phyloP scores from a whole-genome alignment of 2,329 filamentous ascomycete species.

The Arthrobotrys entomopaga region DNA sequence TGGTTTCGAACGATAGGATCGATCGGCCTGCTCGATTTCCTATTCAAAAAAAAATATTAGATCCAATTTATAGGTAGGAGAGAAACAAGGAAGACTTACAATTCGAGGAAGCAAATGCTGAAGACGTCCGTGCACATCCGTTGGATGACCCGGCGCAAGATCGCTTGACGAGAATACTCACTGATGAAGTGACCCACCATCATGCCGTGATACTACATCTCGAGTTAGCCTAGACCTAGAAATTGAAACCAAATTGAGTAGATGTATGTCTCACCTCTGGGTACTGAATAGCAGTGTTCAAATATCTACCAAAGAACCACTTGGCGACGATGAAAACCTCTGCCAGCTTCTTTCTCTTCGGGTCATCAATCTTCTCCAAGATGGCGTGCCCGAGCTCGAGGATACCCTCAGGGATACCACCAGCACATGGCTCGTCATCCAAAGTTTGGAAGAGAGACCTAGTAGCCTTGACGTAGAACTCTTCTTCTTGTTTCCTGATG shows the following conservation, averaged over 20 bases:
- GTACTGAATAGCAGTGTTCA: constrained; percentile 83
- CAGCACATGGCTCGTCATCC: constrained; percentile 78
- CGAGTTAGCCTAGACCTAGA: constrained; percentile 53
- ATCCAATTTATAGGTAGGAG: background rate
- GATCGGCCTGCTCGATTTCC: constrained; percentile 59
- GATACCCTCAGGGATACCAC: constrained; percentile 85
- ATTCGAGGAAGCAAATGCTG: constrained; percentile 58
- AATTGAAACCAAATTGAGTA: constrained; percentile 15
- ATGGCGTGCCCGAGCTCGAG: constrained; percentile 87
- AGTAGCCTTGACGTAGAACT: constrained; percentile 87
- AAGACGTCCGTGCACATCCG: constrained; percentile 59
- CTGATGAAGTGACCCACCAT: constrained; percentile 92
- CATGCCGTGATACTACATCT: constrained; percentile 68
- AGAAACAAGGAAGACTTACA: constrained; percentile 47
- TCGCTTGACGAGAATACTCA: constrained; percentile 86
- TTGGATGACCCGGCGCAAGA: constrained; percentile 66
- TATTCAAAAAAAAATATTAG: constrained; percentile 26
- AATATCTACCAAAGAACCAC: constrained; percentile 90
- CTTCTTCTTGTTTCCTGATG: constrained; percentile 73
- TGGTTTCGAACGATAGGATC: constrained; percentile 58
- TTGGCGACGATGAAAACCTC: constrained; percentile 77
- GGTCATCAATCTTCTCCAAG: constrained; percentile 76
- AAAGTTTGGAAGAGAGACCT: constrained; percentile 84
- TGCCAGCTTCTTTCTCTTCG: constrained; percentile 71
- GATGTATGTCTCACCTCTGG: constrained; percentile 74